Conservation (phyloP, 257 asterid genomes). For the Coffea canephora region DNA sequence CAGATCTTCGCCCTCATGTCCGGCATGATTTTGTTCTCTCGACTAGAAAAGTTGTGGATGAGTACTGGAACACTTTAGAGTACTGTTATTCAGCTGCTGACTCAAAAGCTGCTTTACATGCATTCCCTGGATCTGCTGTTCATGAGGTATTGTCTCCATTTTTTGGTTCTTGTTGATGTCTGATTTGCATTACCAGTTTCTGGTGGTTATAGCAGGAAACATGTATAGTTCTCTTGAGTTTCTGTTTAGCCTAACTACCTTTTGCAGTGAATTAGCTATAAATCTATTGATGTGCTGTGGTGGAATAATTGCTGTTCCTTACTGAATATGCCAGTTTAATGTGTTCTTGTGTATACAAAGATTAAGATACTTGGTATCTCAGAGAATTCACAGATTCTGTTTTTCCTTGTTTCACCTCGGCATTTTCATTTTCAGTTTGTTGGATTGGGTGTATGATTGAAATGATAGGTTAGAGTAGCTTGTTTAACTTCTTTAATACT, state of each 20-base stretch:
- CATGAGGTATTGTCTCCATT: slow-evolving; percentile 58
- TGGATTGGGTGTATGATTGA: background rate
- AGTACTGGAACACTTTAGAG: slow-evolving; percentile 92
- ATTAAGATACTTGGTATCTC: background rate
- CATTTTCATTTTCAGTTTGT: background rate
- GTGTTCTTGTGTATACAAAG: background rate
- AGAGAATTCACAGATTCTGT: background rate
- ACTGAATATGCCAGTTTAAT: background rate
- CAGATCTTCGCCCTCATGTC: slow-evolving; percentile 90
- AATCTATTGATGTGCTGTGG: background rate
- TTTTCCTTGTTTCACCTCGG: background rate
- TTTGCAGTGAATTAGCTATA: background rate
- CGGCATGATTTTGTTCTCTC: slow-evolving; percentile 95
- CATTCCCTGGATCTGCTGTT: slow-evolving; percentile 94
- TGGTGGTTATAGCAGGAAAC: background rate
- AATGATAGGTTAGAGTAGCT: background rate
- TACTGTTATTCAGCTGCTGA: slow-evolving; percentile 78
- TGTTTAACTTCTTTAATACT: background rate
- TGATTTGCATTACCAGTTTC: slow-evolving; percentile 12
- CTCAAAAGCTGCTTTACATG: slow-evolving; percentile 77
- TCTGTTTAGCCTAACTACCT: background rate
- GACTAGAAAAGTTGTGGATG: slow-evolving; percentile 70
- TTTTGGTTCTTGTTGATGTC: slow-evolving; percentile 8
- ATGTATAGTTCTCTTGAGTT: slow-evolving; percentile 1
- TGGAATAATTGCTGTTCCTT: background rate